These are phyloP conservation scores for Waitea zeae DNA, from an alignment of 1,284 basidiomycete genomes.

Conservation along the genomic window DNA sequence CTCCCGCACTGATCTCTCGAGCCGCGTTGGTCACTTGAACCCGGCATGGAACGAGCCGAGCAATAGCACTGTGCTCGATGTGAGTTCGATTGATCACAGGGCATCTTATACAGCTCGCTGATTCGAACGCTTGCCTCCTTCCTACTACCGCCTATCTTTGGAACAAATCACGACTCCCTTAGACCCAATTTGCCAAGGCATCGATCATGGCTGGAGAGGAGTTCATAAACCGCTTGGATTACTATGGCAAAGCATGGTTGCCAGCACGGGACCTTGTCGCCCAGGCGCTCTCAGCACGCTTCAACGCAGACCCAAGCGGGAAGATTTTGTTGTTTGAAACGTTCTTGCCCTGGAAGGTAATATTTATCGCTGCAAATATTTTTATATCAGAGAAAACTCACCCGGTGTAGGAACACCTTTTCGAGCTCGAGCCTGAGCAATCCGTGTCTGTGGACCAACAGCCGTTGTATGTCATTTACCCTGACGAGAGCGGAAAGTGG, in stretches of 20 bases:
- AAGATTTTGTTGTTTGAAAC: conserved; percentile 71
- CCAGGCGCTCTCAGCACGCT: conserved; percentile 45
- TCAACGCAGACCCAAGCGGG: conserved; percentile 51
- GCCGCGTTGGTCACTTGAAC: conserved; percentile 70
- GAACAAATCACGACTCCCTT: conserved; percentile 3
- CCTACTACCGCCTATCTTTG: not conserved
- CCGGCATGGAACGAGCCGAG: conserved; percentile 79
- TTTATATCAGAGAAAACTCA: not conserved
- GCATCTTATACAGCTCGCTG: not conserved
- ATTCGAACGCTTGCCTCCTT: not conserved
- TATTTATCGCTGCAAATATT: not conserved
- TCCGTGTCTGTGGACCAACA: conserved; percentile 23
- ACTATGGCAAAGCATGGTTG: conserved; percentile 82
- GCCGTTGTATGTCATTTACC: conserved; percentile 81
- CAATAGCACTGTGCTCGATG: conserved; percentile 50
- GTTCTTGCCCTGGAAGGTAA: conserved; percentile 80
- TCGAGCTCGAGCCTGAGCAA: conserved; percentile 60
- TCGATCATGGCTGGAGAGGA: conserved; percentile 77
- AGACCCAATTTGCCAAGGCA: conserved; percentile 69
- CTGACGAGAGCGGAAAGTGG: conserved; percentile 78
- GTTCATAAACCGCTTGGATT: conserved; percentile 69
- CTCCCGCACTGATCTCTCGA: conserved; percentile 66
- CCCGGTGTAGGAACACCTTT: conserved; percentile 69
- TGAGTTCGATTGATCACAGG: conserved; percentile 12
- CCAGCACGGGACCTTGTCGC: conserved; percentile 79